Conservation (phyloP, 176 grass and related monocot genomes). For the Elymus sibiricus region DNA sequence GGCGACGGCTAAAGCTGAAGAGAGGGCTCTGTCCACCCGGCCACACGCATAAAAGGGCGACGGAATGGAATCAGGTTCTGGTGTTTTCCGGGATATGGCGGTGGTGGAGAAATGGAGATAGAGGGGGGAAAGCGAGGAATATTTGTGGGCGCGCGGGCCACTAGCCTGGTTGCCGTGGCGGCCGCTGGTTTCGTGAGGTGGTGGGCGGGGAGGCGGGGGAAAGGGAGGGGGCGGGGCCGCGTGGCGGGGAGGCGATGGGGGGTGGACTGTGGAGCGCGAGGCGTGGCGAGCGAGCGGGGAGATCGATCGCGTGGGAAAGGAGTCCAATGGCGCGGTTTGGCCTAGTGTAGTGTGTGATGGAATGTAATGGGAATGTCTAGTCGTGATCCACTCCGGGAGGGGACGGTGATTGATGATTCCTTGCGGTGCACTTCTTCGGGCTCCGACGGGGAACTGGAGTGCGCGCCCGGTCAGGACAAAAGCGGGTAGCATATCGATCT, state of each 20-base stretch:
- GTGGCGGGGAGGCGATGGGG: neutral
- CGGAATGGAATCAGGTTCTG: slow-evolving; percentile 21
- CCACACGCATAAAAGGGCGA: neutral
- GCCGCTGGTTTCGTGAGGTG: slow-evolving; percentile 20
- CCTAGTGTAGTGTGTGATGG: neutral
- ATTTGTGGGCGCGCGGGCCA: slow-evolving; percentile 24
- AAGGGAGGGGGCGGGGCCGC: neutral
- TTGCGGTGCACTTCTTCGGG: neutral
- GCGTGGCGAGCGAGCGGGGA: slow-evolving; percentile 8
- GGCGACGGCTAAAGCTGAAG: neutral
- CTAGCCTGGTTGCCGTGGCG: neutral
- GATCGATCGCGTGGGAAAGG: slow-evolving; percentile 25
- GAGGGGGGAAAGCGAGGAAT: slow-evolving; percentile 22
- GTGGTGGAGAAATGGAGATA: neutral
- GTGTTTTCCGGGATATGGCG: neutral
- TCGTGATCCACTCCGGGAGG: neutral
- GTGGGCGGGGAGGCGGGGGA: neutral
- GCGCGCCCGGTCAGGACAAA: neutral
- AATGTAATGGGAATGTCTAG: neutral
- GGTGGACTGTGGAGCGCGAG: neutral
- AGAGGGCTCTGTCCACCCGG: neutral
- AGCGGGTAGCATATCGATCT: neutral
- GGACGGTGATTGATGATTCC: neutral
- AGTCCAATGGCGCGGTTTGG: neutral
- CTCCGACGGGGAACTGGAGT: neutral